Percentiles rank a stretch among this genome's conserved stretches.
Evolutionary conservation across 106 monocot genomes (phyloP).

Genomic region (Alisma plantagoaquatica): DNA sequence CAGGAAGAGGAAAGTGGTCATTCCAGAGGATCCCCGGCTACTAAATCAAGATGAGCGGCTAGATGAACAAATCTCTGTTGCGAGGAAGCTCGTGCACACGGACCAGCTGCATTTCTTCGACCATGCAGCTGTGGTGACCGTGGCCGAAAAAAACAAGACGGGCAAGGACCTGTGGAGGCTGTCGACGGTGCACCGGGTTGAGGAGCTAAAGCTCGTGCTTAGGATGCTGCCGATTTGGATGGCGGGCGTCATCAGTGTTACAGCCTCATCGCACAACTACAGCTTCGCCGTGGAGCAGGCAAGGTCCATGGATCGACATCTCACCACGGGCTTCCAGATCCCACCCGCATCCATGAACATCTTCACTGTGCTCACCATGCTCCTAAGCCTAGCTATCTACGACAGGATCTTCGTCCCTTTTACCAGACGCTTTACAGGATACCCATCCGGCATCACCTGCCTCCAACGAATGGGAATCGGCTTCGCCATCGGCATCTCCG

Average conservation of each 20-base stretch:
- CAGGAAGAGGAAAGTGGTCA: background rate
- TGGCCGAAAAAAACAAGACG: conserved; percentile 18
- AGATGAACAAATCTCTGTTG: background rate
- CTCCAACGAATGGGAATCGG: conserved; percentile 1
- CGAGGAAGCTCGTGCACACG: background rate
- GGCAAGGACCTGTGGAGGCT: conserved; percentile 31
- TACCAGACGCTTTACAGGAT: conserved; percentile 34
- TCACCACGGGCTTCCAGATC: conserved; percentile 32
- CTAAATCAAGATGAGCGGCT: background rate
- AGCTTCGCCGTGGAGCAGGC: conserved; percentile 53
- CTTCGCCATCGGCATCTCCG: conserved; percentile 20
- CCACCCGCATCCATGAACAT: conserved; percentile 44
- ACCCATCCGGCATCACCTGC: conserved; percentile 22
- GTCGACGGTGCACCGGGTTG: conserved; percentile 58
- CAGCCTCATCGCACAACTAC: conserved; percentile 46
- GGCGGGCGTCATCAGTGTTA: conserved; percentile 26
- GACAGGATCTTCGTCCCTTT: conserved; percentile 46
- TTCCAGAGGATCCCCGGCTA: background rate
- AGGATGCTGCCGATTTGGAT: conserved; percentile 59
- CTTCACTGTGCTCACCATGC: conserved; percentile 33
- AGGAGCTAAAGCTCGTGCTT: conserved; percentile 57
- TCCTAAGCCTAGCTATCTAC: conserved; percentile 36
- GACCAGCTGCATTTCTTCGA: conserved; percentile 26
- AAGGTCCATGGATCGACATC: conserved; percentile 49
- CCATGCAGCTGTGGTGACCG: conserved; percentile 28